phyloP scores from a whole-genome alignment of 768 basidiomycete genomes.

The Russula griseocarnosa region DNA sequence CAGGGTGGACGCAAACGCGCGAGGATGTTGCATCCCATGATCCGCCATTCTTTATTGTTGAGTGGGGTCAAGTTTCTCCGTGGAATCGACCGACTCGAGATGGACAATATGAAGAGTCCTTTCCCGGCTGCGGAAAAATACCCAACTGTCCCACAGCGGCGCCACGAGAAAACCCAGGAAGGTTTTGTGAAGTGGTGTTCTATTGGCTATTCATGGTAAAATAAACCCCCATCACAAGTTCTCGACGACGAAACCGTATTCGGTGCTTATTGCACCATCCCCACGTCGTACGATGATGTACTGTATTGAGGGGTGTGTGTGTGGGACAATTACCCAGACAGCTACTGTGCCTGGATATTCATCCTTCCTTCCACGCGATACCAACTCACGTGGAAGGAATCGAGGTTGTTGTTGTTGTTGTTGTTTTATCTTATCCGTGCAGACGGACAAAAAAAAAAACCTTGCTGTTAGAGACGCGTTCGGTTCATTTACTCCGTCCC shows the following conservation, averaged over 20 bases:
- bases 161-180: neutral
- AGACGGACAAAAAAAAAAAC: slow-evolving; percentile 70
- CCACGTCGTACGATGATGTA: slow-evolving; percentile 52
- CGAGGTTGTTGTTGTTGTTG: slow-evolving; percentile 46
- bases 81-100: slow-evolving; percentile 46
- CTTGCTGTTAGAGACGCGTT: slow-evolving; percentile 49
- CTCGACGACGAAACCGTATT: neutral
- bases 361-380: slow-evolving; percentile 23
- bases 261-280: slow-evolving; percentile 31
- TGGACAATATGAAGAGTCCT: slow-evolving; percentile 21
- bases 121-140: neutral
- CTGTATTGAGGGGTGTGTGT: slow-evolving; percentile 56
- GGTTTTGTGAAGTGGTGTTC: neutral
- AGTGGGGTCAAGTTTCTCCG: slow-evolving; percentile 58
- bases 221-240: neutral
- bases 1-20: slow-evolving; percentile 58
- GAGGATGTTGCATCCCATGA: slow-evolving; percentile 55
- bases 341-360: slow-evolving; percentile 56
- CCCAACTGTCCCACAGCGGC: neutral
- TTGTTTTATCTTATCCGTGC: slow-evolving; percentile 76
- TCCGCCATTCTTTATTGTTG: slow-evolving; percentile 63
- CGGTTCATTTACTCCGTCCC: slow-evolving; percentile 62
- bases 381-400: slow-evolving; percentile 49
- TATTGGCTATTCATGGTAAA: neutral
- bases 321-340: slow-evolving; percentile 65